Evolutionary conservation across 2,329 filamentous ascomycete genomes (phyloP).

Genomic region (Hymenoscyphus infarciens): DNA sequence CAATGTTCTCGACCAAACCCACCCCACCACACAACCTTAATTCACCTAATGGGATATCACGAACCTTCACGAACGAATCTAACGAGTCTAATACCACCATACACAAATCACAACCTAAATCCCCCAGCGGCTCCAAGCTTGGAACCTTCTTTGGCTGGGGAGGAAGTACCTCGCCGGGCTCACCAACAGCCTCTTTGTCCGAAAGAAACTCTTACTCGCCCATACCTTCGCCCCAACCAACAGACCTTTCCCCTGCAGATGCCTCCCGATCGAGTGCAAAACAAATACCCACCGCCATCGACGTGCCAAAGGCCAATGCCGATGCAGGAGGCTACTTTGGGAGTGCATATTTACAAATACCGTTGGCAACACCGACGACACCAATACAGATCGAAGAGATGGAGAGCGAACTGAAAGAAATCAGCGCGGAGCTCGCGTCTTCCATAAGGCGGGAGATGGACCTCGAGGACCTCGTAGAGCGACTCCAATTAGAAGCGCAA

Average conservation of each 20-base stretch:
- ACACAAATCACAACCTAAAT: slow-evolving; percentile 41
- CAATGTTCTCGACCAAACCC: slow-evolving; percentile 35
- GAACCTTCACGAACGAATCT: slow-evolving; percentile 30
- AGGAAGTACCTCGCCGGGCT: slow-evolving; percentile 49
- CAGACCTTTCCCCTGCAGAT: slow-evolving; percentile 35
- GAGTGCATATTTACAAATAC: slow-evolving; percentile 31
- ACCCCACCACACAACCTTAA: slow-evolving; percentile 33
- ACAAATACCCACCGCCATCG: slow-evolving; percentile 37
- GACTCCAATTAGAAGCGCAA: slow-evolving; percentile 73
- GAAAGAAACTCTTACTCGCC: slow-evolving; percentile 50
- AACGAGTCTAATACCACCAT: slow-evolving; percentile 29
- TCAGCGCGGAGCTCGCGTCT: slow-evolving; percentile 85
- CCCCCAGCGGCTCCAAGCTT: slow-evolving; percentile 49
- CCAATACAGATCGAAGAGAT: slow-evolving; percentile 72
- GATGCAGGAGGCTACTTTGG: slow-evolving; percentile 40
- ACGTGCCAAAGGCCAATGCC: slow-evolving; percentile 35
- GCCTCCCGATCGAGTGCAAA: slow-evolving; percentile 23
- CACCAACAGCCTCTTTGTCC: slow-evolving; percentile 61
- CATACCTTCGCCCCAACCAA: slow-evolving; percentile 50
- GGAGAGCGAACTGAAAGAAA: slow-evolving; percentile 89
- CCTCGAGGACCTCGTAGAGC: slow-evolving; percentile 87
- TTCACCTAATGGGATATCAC: slow-evolving; percentile 21
- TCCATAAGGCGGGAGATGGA: slow-evolving; percentile 97
- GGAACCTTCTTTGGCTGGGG: slow-evolving; percentile 68
- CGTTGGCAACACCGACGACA: slow-evolving; percentile 37